Base-by-base conservation (phyloP, 2,329 filamentous ascomycete species). In the Xylariaceae sp. region DNA sequence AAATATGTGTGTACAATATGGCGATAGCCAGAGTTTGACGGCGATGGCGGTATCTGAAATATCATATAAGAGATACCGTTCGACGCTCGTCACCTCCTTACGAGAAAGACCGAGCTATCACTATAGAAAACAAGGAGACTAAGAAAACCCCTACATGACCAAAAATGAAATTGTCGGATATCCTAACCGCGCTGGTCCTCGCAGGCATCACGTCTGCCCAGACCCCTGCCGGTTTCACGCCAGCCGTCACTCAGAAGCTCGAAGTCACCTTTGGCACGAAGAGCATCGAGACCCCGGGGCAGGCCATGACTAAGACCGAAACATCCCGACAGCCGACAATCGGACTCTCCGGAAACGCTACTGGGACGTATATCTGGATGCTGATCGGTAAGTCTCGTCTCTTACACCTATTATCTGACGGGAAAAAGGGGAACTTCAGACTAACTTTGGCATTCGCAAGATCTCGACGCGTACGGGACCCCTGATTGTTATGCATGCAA, bases 221-320 rank as follows among this genome's bases (percentile, higher is more conserved):
- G 36, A 57, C 54, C 4, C 55, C 55, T 0, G 31, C 27, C 5
- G 55, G 55, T n/a, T 58, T 58, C 36, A 48, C 43, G 1, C 55
- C 55, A 6, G 47, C 33, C 4, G 51, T 56, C 5, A 46, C 51
- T 14, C 34, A 47, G 36, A 56, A 56, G 40, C 50, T 58, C 3
- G 52, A 55, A 30, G 53, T 58, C 13, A 50, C 49, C 1, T 58
- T 56, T 18, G 55, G 54, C 9, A 46, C 48, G 17, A 58, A 59
- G 34, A 41, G 43, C 13, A 48, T 59, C 14, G 40, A 38, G 3
- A 52, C 51, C 8, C 54, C 54, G 1, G 56, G 56, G 9, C 41
- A 50, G 18, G 36, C 54, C 2, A 18, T 59, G 23, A 48, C 52
- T 7, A 59, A 53, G 31, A 29, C 51, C 14, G 55, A 58, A 3